Percentiles rank a stretch among this genome's conserved stretches.
Evolutionary conservation across 495 filamentous ascomycete genomes (phyloP).

Genomic region (Penicillium soppii): DNA sequence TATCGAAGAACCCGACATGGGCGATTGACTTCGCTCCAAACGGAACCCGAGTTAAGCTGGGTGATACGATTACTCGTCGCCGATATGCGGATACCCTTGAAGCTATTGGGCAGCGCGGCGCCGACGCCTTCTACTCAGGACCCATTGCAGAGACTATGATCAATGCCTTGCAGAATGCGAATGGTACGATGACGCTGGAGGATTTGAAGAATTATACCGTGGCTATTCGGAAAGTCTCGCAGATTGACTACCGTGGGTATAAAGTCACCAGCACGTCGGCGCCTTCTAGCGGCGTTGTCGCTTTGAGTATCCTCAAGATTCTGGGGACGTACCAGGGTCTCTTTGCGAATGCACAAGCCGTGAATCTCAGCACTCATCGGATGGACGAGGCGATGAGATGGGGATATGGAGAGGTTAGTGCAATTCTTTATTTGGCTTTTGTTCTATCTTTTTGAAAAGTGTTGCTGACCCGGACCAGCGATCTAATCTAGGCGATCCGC

Average conservation of each 20-base stretch:
- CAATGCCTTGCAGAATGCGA: constrained; percentile 54
- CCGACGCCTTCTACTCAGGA: constrained; percentile 76
- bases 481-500: constrained; percentile 75
- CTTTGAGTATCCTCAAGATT: constrained; percentile 71
- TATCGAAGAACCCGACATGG: constrained; percentile 72
- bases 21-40: constrained; percentile 87
- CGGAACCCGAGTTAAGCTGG: constrained; percentile 63
- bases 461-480: constrained; percentile 34
- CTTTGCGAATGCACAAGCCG: constrained; percentile 42
- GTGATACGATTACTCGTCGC: constrained; percentile 74
- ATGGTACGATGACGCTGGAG: constrained; percentile 80
- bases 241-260: constrained; percentile 70
- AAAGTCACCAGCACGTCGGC: constrained; percentile 66
- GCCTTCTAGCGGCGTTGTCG: constrained; percentile 72
- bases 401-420: constrained; percentile 66
- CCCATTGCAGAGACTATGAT: constrained; percentile 72
- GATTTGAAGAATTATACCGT: constrained; percentile 72
- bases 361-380: constrained; percentile 72
- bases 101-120: constrained; percentile 65
- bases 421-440: not conserved
- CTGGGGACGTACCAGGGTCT: constrained; percentile 68
- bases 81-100: constrained; percentile 79
- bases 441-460: constrained; percentile 2
- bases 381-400: constrained; percentile 86
- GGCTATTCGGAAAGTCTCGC: constrained; percentile 56